Percentiles rank a stretch among this genome's conserved stretches.
These are phyloP conservation scores for Oemleria cerasiformis DNA, from an alignment of 306 rosid genomes.

Conservation along the genomic window DNA sequence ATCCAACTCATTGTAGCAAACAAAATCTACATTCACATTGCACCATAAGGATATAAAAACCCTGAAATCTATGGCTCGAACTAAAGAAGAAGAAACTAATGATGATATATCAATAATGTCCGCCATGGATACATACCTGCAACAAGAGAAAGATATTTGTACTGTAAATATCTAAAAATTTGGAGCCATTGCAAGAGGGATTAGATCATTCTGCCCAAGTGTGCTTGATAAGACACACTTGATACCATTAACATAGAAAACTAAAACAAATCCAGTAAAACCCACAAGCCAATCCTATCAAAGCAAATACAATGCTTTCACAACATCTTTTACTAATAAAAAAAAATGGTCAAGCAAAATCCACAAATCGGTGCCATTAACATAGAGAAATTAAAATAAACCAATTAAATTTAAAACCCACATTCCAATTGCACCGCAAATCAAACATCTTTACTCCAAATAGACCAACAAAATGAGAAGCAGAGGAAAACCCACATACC, in stretches of 20 bases:
- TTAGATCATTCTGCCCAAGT: neutral
- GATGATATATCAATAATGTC: slow-evolving; percentile 68
- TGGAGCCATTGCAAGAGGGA: neutral
- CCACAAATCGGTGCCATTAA: neutral
- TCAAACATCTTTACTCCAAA: neutral
- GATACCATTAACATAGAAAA: neutral
- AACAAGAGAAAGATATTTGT: slow-evolving; percentile 10
- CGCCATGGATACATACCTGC: slow-evolving; percentile 78
- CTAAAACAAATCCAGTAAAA: neutral
- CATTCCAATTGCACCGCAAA: slow-evolving; percentile 7
- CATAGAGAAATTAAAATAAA: neutral
- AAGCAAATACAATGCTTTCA: neutral
- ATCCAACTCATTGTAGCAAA: slow-evolving; percentile 42
- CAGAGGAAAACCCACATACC: slow-evolving; percentile 36
- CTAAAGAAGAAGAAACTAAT: slow-evolving; percentile 51
- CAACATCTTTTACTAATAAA: neutral
- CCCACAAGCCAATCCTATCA: slow-evolving; percentile 8
- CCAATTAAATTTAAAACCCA: slow-evolving; percentile 6
- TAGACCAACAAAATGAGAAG: neutral
- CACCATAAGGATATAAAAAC: slow-evolving; percentile 73
- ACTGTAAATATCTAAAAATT: slow-evolving; percentile 1
- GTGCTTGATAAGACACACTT: no score
- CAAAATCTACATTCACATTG: slow-evolving; percentile 48
- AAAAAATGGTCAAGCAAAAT: neutral
- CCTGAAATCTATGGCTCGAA: slow-evolving; percentile 65